phyloP scores from a whole-genome alignment of 2,329 filamentous ascomycete genomes.

The Sarocladium kiliense region DNA sequence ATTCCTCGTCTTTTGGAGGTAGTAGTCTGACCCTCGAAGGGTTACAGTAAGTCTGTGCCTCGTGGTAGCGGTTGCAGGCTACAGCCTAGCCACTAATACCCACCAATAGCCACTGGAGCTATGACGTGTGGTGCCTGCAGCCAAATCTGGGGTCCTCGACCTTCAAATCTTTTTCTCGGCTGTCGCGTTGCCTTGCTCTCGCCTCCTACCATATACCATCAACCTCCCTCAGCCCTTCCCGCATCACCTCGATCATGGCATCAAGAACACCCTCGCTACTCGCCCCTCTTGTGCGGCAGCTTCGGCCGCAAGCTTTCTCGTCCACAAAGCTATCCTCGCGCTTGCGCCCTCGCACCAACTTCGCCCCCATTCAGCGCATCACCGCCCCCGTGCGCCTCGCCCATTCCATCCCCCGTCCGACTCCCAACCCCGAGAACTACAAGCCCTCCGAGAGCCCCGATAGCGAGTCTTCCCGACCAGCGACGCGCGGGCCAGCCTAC shows the following conservation, averaged over 20 bases:
- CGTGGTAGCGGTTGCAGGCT: no score
- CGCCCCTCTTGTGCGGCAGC: slow-evolving; percentile 14
- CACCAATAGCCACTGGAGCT: neutral
- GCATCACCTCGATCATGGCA: slow-evolving; percentile 20
- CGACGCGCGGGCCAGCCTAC: slow-evolving; percentile 45
- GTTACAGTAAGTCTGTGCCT: no score
- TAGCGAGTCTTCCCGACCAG: slow-evolving; percentile 1
- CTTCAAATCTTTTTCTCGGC: slow-evolving; percentile 16
- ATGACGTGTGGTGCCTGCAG: slow-evolving; percentile 1
- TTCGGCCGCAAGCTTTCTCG: slow-evolving; percentile 10
- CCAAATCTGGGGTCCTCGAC: slow-evolving; percentile 6
- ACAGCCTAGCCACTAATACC: neutral
- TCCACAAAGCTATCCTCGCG: slow-evolving; percentile 13
- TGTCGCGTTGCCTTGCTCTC: neutral
- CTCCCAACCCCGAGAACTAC: slow-evolving; percentile 10
- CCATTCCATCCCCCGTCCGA: slow-evolving; percentile 31
- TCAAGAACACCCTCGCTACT: slow-evolving; percentile 18
- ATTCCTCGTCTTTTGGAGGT: no score
- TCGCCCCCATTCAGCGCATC: slow-evolving; percentile 11
- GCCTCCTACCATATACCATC: neutral
- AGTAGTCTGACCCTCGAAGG: no score
- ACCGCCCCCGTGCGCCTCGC: slow-evolving; percentile 21
- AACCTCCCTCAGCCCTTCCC: slow-evolving; percentile 13
- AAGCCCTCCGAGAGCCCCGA: neutral
- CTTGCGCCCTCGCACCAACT: slow-evolving; percentile 13